A percentile compares a stretch with the other conserved stretches of the same genome.
These are phyloP conservation scores for Plasmodium coatneyi DNA, from an alignment of 169 alveolate species.

Conservation along the genomic window DNA sequence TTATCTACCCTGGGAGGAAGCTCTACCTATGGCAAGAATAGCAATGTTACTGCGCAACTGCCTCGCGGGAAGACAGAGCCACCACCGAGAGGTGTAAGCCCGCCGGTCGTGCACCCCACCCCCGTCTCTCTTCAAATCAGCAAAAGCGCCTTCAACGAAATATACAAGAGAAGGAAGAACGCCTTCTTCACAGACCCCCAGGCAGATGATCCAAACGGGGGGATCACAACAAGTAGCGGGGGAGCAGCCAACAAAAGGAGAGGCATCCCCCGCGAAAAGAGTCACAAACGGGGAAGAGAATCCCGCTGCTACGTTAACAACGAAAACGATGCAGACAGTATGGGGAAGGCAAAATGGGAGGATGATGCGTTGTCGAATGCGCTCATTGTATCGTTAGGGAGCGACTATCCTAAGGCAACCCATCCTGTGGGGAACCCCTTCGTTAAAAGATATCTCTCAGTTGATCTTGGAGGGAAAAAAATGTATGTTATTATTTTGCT, in stretches of 20 bases:
- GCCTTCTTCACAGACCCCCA: neutral
- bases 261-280: neutral
- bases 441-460: constrained; percentile 23
- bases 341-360: neutral
- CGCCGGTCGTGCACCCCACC: neutral
- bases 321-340: neutral
- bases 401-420: neutral
- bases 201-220: neutral
- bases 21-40: neutral
- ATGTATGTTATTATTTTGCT: neutral
- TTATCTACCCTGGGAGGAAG: neutral
- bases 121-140: constrained; percentile 17
- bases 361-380: neutral
- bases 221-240: neutral
- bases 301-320: neutral
- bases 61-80: neutral
- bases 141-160: constrained; percentile 4
- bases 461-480: constrained; percentile 7
- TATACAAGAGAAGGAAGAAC: constrained; percentile 22
- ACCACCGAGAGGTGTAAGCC: neutral
- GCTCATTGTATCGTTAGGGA: constrained; percentile 2
- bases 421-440: neutral
- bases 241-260: neutral
- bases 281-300: neutral
- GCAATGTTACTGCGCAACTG: no score